Base-by-base conservation (phyloP, 2,329 filamentous ascomycete genomes). In the Fusarium citri region DNA sequence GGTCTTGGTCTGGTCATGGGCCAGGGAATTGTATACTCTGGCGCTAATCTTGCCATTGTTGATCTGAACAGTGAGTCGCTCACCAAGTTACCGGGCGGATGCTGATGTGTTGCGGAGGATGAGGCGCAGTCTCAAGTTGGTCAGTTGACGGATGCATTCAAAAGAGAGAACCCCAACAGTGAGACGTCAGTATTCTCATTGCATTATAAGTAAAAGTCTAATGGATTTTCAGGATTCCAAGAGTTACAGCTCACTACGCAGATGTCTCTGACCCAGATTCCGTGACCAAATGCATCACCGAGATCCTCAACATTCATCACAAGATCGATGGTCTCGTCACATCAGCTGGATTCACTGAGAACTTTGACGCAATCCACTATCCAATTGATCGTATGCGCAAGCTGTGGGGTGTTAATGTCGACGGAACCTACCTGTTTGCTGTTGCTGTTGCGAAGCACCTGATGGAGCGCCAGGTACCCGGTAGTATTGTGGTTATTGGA, bases 271-370 rank as follows among this genome's bases (percentile, higher is more conserved):
- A 92, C 72, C 91, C 91, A 23, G 87, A 90, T 30, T 95, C 92
- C 2, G 94, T 98, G 59, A 89, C 91, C 58, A 80, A 83, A 30
- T 91, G 91, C 72, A 86, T 98, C 69, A 82, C 84, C 37, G 91
- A 93, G 59, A 87, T 81, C 18, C 65, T 80, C 40, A 61, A 66
- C 43, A 54, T 69, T 2, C 94, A 97, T 78, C 89, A 90, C 79
- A 91, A 92, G 79, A 94, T 98, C 72, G 94, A 97, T 82, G 91
- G 93, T 80, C 87, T 98, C n/a, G 94, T 98, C 73, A 98, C 95
- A 22, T 97, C 93, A 10, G 95, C 95, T 48, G 95, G 95, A 25
- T 97, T 98, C 82, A 95, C 93, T 11, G 94, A 98, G 83, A 98
- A 98, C 83, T 96, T 94, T 77, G 91, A 96, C 74, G 94, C 95